A percentile compares a stretch with the other conserved stretches of the same genome.
These are phyloP conservation scores for Phialophora expanda DNA, from an alignment of 2,329 filamentous ascomycete species.

Conservation along the genomic window DNA sequence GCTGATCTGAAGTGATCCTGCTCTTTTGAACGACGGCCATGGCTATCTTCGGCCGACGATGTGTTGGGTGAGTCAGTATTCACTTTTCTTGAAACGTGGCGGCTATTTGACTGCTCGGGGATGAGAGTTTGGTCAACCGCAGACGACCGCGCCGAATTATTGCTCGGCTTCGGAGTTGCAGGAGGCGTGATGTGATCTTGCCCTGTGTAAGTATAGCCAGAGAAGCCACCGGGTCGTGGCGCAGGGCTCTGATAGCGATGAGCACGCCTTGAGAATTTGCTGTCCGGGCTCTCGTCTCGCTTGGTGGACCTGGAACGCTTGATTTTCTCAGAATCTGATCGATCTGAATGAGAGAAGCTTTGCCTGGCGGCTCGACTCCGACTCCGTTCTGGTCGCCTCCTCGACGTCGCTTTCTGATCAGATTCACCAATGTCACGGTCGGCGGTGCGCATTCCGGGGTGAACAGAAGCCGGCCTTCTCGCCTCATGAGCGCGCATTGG, in stretches of 20 bases:
- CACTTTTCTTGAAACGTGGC: conserved; percentile 11
- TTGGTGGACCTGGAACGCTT: conserved; percentile 14
- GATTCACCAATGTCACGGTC: conserved; percentile 31
- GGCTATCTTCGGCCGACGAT: conserved; percentile 38
- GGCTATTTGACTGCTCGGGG: conserved; percentile 13
- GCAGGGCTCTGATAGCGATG: conserved; percentile 33
- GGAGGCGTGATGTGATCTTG: conserved; percentile 37
- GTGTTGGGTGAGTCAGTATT: conserved; percentile 36
- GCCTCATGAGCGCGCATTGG: conserved; percentile 29
- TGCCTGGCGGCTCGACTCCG: conserved; percentile 26
- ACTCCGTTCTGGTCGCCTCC: conserved; percentile 26
- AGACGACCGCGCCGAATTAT: conserved; percentile 28
- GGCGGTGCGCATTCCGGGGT: conserved; percentile 11
- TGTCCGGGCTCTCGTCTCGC: conserved; percentile 15
- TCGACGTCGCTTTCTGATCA: conserved; percentile 26
- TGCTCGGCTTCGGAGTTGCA: conserved; percentile 30
- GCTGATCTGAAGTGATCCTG: conserved; percentile 25
- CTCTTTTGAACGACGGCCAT: conserved; percentile 13
- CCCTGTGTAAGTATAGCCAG: conserved; percentile 29
- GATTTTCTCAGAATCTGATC: conserved; percentile 29
- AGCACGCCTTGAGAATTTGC: conserved; percentile 13
- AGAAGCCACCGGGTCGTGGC: conserved; percentile 21
- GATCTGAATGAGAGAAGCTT: conserved; percentile 31
- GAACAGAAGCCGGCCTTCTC: conserved; percentile 27
- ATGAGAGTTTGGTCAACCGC: conserved; percentile 11